phyloP scores from a whole-genome alignment of 306 rosid genomes.

The Castanea sativa region DNA sequence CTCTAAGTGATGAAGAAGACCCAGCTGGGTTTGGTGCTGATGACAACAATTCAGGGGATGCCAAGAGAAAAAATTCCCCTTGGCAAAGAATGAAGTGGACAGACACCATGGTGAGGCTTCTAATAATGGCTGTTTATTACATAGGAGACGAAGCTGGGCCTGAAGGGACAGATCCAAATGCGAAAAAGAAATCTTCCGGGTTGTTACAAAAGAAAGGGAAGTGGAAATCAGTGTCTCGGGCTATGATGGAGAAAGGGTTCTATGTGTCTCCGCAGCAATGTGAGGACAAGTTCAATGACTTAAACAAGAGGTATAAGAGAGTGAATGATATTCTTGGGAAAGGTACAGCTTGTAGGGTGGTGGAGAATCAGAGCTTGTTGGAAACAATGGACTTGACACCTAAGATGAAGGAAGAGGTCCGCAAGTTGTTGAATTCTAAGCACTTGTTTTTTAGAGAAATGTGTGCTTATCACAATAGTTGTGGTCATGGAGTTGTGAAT shows the following conservation, averaged over 20 bases:
- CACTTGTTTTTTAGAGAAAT: constrained; percentile 92
- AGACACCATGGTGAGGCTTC: constrained; percentile 72
- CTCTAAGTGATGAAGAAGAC: constrained; percentile 75
- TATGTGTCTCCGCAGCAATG: constrained; percentile 96
- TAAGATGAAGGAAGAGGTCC: constrained; percentile 74
- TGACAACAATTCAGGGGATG: constrained; percentile 43
- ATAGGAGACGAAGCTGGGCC: constrained; percentile 79
- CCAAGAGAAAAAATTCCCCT: constrained; percentile 65
- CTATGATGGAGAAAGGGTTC: constrained; percentile 90
- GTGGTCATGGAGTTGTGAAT: constrained; percentile 49
- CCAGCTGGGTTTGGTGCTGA: constrained; percentile 40
- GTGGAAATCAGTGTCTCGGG: constrained; percentile 92
- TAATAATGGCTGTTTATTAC: constrained; percentile 86
- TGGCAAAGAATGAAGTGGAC: constrained; percentile 99
- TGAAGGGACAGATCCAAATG: constrained; percentile 47
- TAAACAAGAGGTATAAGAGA: constrained; percentile 91
- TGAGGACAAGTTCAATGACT: constrained; percentile 89
- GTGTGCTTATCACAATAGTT: constrained; percentile 96
- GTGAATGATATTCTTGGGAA: constrained; percentile 94
- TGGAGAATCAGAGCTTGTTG: constrained; percentile 74
- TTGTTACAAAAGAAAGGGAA: constrained; percentile 92
- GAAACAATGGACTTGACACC: constrained; percentile 78
- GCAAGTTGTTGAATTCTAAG: constrained; percentile 78
- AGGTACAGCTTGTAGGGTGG: constrained; percentile 86
- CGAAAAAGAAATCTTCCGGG: constrained; percentile 58